phyloP scores from a whole-genome alignment of 352 stramenopile genomes.

The Phytophthora aleatoria region DNA sequence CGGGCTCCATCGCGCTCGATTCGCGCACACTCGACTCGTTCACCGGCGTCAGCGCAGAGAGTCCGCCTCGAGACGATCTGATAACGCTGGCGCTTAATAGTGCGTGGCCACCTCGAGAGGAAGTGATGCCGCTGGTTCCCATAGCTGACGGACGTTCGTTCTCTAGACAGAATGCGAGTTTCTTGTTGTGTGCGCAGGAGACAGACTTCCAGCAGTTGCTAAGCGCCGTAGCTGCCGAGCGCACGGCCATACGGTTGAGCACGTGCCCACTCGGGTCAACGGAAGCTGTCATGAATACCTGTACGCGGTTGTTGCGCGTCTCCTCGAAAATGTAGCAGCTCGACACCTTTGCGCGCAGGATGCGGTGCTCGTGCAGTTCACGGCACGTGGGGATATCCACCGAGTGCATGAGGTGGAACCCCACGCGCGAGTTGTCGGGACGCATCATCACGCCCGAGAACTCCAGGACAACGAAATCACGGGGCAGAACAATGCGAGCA shows the following conservation, averaged over 20 bases:
- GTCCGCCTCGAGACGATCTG: slow-evolving; percentile 24
- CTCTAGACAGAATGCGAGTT: slow-evolving; percentile 61
- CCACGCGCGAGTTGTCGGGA: slow-evolving; percentile 48
- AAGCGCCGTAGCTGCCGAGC: slow-evolving; percentile 45
- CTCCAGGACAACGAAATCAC: slow-evolving; percentile 63
- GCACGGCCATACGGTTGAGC: slow-evolving; percentile 48
- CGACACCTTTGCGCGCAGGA: slow-evolving; percentile 54
- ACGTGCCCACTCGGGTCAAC: slow-evolving; percentile 57
- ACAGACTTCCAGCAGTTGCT: slow-evolving; percentile 71
- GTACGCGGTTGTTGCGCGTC: slow-evolving; percentile 48
- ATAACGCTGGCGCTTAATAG: slow-evolving; percentile 13
- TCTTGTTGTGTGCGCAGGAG: slow-evolving; percentile 70
- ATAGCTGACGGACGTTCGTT: slow-evolving; percentile 39
- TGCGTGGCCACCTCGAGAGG: slow-evolving; percentile 13
- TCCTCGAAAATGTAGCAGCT: slow-evolving; percentile 66
- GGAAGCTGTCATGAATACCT: slow-evolving; percentile 66
- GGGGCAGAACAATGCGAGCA: slow-evolving; percentile 43
- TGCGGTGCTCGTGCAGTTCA: slow-evolving; percentile 42
- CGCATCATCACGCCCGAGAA: slow-evolving; percentile 57
- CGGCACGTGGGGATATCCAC: slow-evolving; percentile 43
- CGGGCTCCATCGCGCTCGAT: slow-evolving; percentile 21
- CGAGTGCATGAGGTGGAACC: slow-evolving; percentile 64
- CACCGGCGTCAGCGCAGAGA: slow-evolving; percentile 33
- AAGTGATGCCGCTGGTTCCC: slow-evolving; percentile 2
- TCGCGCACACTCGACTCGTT: slow-evolving; percentile 30